These are phyloP conservation scores for Chlamydomonas schloesseri DNA, from an alignment of 139 green algal genomes.

Conservation along the genomic window DNA sequence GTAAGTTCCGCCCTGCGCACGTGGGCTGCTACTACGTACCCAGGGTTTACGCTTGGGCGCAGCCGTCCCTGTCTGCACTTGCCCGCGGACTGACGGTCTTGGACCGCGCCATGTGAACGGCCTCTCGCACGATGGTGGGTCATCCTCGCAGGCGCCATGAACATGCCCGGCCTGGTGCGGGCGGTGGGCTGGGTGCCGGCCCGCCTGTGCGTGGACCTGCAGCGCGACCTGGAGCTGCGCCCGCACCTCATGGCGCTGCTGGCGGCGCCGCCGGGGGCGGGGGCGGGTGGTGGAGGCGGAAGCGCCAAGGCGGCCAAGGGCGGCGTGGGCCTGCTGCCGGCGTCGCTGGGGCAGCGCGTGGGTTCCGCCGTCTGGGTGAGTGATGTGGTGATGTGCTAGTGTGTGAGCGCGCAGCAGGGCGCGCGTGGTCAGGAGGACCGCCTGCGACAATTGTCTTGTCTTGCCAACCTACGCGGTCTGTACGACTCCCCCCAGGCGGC, in stretches of 20 bases:
- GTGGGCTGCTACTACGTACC: no score
- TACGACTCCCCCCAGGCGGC: not conserved
- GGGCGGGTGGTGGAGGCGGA: not conserved
- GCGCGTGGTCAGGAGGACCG: no score
- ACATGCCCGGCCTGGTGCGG: conserved; percentile 36
- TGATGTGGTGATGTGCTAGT: not conserved
- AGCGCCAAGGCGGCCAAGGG: conserved; percentile 45
- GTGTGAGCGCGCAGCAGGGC: no score
- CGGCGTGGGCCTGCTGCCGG: conserved; percentile 69
- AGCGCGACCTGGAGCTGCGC: conserved; percentile 56
- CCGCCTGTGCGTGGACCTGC: conserved; percentile 38
- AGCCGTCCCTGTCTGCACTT: no score
- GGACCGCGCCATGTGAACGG: no score
- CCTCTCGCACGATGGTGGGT: no score
- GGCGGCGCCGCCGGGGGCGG: not conserved
- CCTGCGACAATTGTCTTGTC: no score
- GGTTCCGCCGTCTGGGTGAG: conserved; percentile 57
- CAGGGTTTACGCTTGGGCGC: no score
- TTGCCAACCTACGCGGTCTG: no score
- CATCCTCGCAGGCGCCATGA: conserved; percentile 23
- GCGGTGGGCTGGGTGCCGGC: conserved; percentile 48
- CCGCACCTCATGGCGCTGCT: conserved; percentile 49
- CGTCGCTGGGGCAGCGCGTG: conserved; percentile 45
- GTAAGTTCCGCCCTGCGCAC: not conserved
- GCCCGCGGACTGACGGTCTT: no score